phyloP scores from a whole-genome alignment of 129 eudicot species.

The Mikania micrantha region DNA sequence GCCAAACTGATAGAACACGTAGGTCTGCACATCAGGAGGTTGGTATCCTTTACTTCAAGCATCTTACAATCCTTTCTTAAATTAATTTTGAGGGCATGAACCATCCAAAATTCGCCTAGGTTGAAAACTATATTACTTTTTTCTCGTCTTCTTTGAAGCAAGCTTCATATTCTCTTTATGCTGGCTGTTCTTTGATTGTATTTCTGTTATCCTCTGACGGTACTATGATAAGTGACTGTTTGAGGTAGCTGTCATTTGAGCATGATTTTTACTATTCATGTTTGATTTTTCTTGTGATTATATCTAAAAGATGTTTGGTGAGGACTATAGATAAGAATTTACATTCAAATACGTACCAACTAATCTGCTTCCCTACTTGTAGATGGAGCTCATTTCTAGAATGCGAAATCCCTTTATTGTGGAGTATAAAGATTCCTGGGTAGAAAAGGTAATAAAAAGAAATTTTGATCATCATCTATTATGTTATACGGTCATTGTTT shows the following conservation, averaged over 20 bases:
- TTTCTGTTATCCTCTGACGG: neutral
- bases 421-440: conserved; percentile 99
- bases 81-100: neutral
- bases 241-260: neutral
- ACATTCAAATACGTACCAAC: conserved; percentile 7
- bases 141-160: neutral
- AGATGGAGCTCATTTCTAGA: conserved; percentile 94
- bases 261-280: neutral
- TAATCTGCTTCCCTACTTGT: conserved; percentile 17
- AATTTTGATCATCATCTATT: neutral
- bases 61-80: conserved; percentile 2
- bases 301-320: neutral
- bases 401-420: conserved; percentile 91
- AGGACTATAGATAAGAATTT: neutral
- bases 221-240: neutral
- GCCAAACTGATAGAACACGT: conserved; percentile 96
- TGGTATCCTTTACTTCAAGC: conserved; percentile 28
- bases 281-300: neutral
- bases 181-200: neutral
- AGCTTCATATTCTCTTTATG: conserved; percentile 3
- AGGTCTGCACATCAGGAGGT: conserved; percentile 99
- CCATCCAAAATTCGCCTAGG: conserved; percentile 12
- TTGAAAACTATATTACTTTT: neutral
- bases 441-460: conserved; percentile 64
- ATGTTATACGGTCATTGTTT: conserved; percentile 10